Percentiles rank a stretch among this genome's conserved stretches.
These are phyloP conservation scores for Wickerhamiella vanderwaltii DNA, from an alignment of 805 yeast species.

Conservation along the genomic window DNA sequence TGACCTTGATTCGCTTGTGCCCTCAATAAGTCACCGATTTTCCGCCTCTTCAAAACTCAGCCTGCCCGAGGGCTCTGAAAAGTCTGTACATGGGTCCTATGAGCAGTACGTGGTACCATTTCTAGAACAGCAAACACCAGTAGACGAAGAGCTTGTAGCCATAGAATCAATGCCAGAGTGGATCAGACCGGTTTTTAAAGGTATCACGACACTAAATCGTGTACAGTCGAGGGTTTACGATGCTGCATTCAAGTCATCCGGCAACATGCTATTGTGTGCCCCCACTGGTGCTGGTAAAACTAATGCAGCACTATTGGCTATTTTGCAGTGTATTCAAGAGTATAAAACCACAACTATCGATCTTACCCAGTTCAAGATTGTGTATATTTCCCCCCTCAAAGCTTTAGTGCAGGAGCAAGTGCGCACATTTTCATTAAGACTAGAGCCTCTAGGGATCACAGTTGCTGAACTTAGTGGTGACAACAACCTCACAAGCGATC, in stretches of 20 bases:
- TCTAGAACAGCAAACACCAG: slow-evolving; percentile 28
- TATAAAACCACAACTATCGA: slow-evolving; percentile 25
- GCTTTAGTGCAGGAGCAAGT: slow-evolving; percentile 95
- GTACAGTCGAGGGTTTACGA: slow-evolving; percentile 78
- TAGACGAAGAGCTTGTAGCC: slow-evolving; percentile 32
- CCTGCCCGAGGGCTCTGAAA: slow-evolving; percentile 76
- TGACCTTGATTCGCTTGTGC: slow-evolving; percentile 48
- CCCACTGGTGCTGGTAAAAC: slow-evolving; percentile 99
- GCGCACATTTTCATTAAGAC: slow-evolving; percentile 64
- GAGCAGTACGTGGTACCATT: slow-evolving; percentile 94
- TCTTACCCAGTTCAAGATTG: slow-evolving; percentile 54
- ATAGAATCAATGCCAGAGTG: slow-evolving; percentile 63
- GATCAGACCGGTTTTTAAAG: slow-evolving; percentile 68
- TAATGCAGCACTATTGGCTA: slow-evolving; percentile 81
- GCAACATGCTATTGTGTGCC: slow-evolving; percentile 76
- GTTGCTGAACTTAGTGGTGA: slow-evolving; percentile 92
- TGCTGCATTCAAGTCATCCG: slow-evolving; percentile 57
- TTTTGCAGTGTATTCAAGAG: slow-evolving; percentile 49
- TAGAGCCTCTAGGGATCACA: slow-evolving; percentile 48
- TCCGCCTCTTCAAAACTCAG: slow-evolving; percentile 54
- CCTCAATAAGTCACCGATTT: slow-evolving; percentile 62
- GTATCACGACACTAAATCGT: slow-evolving; percentile 53
- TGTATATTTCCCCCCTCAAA: slow-evolving; percentile 84
- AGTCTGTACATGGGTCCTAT: slow-evolving; percentile 56
- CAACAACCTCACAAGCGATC: slow-evolving; percentile 58